Percentiles rank a stretch among this genome's conserved stretches.
phyloP scores from a whole-genome alignment of 257 asterid genomes.

The Solanum chiquidenum region DNA sequence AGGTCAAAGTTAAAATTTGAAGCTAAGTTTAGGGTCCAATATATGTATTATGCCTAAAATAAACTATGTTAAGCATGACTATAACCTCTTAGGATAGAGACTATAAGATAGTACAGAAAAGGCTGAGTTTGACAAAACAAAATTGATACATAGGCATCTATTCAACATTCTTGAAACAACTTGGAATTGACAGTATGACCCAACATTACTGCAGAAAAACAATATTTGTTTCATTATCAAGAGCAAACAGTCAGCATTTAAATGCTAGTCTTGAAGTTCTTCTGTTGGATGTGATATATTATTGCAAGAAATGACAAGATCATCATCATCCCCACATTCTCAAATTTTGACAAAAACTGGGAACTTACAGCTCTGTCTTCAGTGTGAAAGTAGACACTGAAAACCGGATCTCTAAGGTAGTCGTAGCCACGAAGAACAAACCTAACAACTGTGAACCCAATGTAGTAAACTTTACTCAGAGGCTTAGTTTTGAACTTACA shows the following conservation, averaged over 20 bases:
- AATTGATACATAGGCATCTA: not conserved
- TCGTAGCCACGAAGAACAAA: conserved; percentile 3
- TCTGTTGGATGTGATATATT: conserved; percentile 1
- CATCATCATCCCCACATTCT: not conserved
- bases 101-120: not conserved
- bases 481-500: not conserved
- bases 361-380: not conserved
- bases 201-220: not conserved
- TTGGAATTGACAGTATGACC: not conserved
- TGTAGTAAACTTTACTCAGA: conserved; percentile 1
- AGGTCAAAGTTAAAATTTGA: too few relatives aligned
- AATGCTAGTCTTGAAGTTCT: not conserved
- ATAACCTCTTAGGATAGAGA: not conserved
- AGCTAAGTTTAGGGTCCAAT: rapidly evolving
- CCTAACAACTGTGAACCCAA: conserved; percentile 8
- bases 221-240: not conserved
- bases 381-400: not conserved
- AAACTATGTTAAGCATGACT: not conserved
- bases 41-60: too few relatives aligned
- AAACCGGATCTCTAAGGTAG: conserved; percentile 9
- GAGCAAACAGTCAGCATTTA: not conserved
- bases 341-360: not conserved
- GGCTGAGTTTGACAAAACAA: not conserved
- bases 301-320: not conserved
- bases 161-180: not conserved